A percentile compares a stretch with the other conserved stretches of the same genome.
phyloP scores from a whole-genome alignment of 176 grass and related monocot species.

The Phragmites australis region DNA sequence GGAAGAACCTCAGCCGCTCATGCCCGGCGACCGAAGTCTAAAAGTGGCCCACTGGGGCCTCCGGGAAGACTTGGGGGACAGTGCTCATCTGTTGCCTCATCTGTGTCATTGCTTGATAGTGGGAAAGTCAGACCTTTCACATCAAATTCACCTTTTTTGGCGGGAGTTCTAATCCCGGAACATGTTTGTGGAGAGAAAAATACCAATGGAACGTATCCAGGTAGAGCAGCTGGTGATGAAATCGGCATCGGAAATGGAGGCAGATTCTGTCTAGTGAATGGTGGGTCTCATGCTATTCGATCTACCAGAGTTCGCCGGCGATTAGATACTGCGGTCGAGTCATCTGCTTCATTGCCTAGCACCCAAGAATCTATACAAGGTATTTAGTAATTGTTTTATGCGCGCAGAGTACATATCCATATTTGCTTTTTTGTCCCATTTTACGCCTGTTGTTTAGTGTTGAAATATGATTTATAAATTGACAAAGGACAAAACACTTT shows the following conservation, averaged over 20 bases:
- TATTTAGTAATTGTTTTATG: slow-evolving; percentile 30
- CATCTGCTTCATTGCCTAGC: slow-evolving; percentile 69
- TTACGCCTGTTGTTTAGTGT: neutral
- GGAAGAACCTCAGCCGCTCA: slow-evolving; percentile 47
- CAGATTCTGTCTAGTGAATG: slow-evolving; percentile 22
- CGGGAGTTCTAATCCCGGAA: slow-evolving; percentile 77
- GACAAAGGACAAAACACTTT: neutral
- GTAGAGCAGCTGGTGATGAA: neutral
- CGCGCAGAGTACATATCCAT: neutral
- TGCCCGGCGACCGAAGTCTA: slow-evolving; percentile 66
- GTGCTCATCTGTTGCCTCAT: slow-evolving; percentile 60
- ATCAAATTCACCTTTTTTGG: slow-evolving; percentile 70
- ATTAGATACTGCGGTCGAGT: slow-evolving; percentile 55
- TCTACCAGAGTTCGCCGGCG: slow-evolving; percentile 42
- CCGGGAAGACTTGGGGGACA: slow-evolving; percentile 49
- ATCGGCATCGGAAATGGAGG: slow-evolving; percentile 21
- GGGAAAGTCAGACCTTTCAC: slow-evolving; percentile 49
- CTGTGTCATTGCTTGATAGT: slow-evolving; percentile 55
- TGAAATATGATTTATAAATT: slow-evolving; percentile 1
- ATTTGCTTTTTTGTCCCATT: neutral
- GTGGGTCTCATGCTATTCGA: slow-evolving; percentile 38
- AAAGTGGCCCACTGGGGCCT: slow-evolving; percentile 85
- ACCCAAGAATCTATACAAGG: slow-evolving; percentile 67
- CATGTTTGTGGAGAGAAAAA: slow-evolving; percentile 33
- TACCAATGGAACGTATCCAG: slow-evolving; percentile 18